Conservation (phyloP, 371 early-diverging fungal genomes). For the Lichtheimia ornata region DNA sequence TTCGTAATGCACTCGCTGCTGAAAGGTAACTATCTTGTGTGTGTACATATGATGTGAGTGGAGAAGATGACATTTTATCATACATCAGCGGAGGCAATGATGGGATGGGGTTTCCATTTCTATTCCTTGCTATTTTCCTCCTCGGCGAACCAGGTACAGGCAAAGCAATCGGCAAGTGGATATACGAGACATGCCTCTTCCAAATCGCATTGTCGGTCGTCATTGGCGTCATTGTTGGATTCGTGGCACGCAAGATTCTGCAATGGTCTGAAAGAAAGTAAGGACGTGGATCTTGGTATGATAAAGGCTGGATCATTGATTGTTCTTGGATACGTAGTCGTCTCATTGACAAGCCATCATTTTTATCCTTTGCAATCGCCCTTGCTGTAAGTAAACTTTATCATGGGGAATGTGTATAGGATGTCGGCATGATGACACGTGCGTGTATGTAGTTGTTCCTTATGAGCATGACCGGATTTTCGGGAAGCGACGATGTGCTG, state of each 20-base stretch:
- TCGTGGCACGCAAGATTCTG: conserved; percentile 68
- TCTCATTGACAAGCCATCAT: conserved; percentile 91
- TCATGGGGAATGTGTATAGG: not conserved
- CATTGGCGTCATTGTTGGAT: conserved; percentile 84
- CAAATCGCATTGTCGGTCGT: conserved; percentile 74
- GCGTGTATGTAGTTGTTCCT: conserved; percentile 59
- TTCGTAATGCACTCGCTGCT: conserved; percentile 86
- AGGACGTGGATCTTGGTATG: conserved; percentile 7
- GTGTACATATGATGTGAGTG: not conserved
- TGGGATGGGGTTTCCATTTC: conserved; percentile 89
- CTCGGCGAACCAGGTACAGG: conserved; percentile 60
- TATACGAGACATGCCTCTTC: conserved; percentile 76
- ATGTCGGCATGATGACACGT: not conserved
- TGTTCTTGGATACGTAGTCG: conserved; percentile 30
- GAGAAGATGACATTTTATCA: not conserved
- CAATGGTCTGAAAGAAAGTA: conserved; percentile 72
- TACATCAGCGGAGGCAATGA: conserved; percentile 80
- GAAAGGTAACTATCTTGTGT: conserved; percentile 59
- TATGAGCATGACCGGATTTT: conserved; percentile 76
- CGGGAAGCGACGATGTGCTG: conserved; percentile 87
- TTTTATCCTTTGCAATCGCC: conserved; percentile 88
- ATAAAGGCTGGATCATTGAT: too few relatives aligned
- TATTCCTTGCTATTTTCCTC: conserved; percentile 80
- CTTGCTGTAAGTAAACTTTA: conserved; percentile 66
- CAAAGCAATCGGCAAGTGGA: conserved; percentile 77